Evolutionary conservation across 148 eudicot genomes (phyloP).

Genomic region (Rhododendron vialii): DNA sequence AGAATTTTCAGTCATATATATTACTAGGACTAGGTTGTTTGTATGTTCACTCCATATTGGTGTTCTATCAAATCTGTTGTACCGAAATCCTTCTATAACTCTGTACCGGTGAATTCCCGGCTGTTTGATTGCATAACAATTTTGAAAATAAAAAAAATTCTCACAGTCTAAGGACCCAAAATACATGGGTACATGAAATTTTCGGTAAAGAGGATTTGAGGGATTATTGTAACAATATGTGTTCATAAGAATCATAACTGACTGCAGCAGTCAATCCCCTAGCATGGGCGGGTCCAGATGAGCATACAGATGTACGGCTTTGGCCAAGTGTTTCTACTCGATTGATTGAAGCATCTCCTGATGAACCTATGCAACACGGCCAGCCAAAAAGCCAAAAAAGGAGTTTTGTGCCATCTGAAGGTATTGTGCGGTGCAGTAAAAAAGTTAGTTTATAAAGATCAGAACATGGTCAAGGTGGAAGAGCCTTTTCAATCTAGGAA

Average conservation of each 20-base stretch:
- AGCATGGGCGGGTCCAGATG: constrained; percentile 35
- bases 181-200: too few relatives aligned
- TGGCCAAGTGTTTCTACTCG: constrained; percentile 13
- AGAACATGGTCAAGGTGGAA: constrained; percentile 8
- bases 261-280: constrained; percentile 30
- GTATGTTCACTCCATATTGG: too few relatives aligned
- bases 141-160: too few relatives aligned
- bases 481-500: constrained; percentile 5
- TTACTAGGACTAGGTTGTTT: too few relatives aligned
- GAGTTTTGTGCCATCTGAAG: not conserved
- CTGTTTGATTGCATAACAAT: too few relatives aligned
- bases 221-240: not conserved
- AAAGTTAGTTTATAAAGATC: not conserved
- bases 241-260: not conserved
- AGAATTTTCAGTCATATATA: too few relatives aligned
- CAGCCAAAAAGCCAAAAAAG: not conserved
- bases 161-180: too few relatives aligned
- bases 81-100: too few relatives aligned
- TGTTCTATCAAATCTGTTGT: too few relatives aligned
- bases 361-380: not conserved
- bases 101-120: too few relatives aligned
- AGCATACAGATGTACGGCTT: constrained; percentile 24
- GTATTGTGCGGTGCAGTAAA: not conserved
- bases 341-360: not conserved
- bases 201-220: too few relatives aligned